Evolutionary conservation across 257 asterid genomes (phyloP), one percentile per base, ranked within the genome.

Genomic region (Leptodermis oblonga): DNA sequence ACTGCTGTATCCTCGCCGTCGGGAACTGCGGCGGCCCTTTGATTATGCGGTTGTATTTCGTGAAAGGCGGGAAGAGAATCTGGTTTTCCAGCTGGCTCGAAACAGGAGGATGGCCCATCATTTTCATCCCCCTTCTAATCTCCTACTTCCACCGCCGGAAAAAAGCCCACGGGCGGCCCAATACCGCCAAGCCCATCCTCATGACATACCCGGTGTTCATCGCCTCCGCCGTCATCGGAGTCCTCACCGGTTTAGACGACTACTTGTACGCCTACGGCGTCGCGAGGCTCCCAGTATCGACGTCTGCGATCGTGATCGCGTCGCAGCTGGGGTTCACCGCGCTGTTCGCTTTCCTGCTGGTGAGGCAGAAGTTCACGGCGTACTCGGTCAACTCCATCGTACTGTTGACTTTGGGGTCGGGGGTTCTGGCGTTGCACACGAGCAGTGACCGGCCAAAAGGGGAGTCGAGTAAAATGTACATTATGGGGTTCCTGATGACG

Each of bases 11-110:
- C 8, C 70, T 80, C 0, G 53, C 68, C 65, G 55, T 73, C 5
- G 84, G 84, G 3, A 56, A 49, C 25, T 70, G 79, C 33, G 77
- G 84, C 5, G 74, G 74, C 30, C 84, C 84, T 6, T 30, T 77
- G 26, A 61, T 76, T 37, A 41, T 73, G 70, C 81, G 84, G 7
- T 68, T 79, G 53, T 79, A 79, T 15, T 80, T 80, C 65, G 42
- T 77, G 26, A 76, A 70, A 56, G 84, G 84, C 25, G 84, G 82
- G 59, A 71, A 77, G 4, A 67, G 79, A 41, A 33, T 77, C 7
- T 73, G 84, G 84, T 39, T 70, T 4, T 73, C 84, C 0, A 74
- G 79, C 79, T 67, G 65, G 70, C 41, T 80, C 48, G 31, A 74
- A 74, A 76, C 80, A 26, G 82, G 67, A 0, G 84, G 75, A 3